phyloP scores from a whole-genome alignment of 1,284 basidiomycete species.

The Cutaneotrichosporon cutaneum region DNA sequence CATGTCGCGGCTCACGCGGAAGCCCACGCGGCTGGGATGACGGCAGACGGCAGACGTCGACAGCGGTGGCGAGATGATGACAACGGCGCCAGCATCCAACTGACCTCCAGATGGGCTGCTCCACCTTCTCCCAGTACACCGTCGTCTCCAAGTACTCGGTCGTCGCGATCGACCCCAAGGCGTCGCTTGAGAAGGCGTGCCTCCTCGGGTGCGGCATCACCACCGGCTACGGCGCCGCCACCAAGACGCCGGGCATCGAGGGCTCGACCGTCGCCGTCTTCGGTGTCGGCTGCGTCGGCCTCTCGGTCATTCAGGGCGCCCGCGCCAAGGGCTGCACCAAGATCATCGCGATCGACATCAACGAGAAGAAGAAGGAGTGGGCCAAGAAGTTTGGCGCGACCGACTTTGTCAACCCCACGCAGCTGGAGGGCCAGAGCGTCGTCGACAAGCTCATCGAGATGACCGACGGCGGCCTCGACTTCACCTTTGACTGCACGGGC shows the following conservation, averaged over 20 bases:
- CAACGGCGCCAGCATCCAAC: not conserved
- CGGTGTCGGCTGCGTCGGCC: slow-evolving; percentile 92
- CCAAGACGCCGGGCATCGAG: slow-evolving; percentile 61
- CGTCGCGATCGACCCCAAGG: slow-evolving; percentile 80
- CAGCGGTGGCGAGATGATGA: not conserved
- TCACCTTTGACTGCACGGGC: slow-evolving; percentile 94
- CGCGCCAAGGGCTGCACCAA: slow-evolving; percentile 74
- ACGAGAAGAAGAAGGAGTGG: slow-evolving; percentile 81
- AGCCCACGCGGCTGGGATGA: too few relatives aligned
- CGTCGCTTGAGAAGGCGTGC: slow-evolving; percentile 91
- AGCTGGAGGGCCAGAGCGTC: slow-evolving; percentile 74
- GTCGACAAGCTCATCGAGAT: slow-evolving; percentile 88
- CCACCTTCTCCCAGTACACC: slow-evolving; percentile 98
- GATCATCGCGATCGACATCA: slow-evolving; percentile 91
- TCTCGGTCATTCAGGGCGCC: slow-evolving; percentile 85
- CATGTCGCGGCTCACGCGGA: too few relatives aligned
- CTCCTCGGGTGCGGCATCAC: slow-evolving; percentile 95
- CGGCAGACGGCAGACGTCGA: too few relatives aligned
- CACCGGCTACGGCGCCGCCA: slow-evolving; percentile 66
- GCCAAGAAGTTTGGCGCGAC: slow-evolving; percentile 94
- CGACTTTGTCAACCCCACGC: slow-evolving; percentile 85
- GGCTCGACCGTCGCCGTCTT: slow-evolving; percentile 89
- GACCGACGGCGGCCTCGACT: slow-evolving; percentile 96
- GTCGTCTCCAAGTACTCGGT: slow-evolving; percentile 97
- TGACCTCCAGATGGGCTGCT: slow-evolving; percentile 82